These are phyloP conservation scores for Calonectria pseudoreteaudii DNA, from an alignment of 2,329 filamentous ascomycete genomes.

Conservation along the genomic window DNA sequence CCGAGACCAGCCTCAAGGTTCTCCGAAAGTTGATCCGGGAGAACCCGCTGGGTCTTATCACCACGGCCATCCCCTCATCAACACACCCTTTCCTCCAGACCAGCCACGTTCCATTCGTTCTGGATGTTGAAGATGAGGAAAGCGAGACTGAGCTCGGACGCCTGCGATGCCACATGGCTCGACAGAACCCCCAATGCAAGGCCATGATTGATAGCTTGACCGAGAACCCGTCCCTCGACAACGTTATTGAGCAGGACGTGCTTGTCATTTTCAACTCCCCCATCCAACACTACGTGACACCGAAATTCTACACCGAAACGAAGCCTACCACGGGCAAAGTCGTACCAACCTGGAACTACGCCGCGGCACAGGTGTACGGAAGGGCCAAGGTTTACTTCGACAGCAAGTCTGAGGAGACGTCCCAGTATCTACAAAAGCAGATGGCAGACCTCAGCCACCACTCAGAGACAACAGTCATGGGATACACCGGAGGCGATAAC, in stretches of 20 bases:
- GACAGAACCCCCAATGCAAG: constrained; percentile 73
- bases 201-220: constrained; percentile 63
- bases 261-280: constrained; percentile 71
- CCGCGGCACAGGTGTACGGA: constrained; percentile 74
- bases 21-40: constrained; percentile 68
- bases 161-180: constrained; percentile 72
- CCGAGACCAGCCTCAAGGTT: constrained; percentile 59
- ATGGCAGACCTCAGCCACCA: constrained; percentile 64
- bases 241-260: constrained; percentile 64
- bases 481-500: constrained; percentile 55
- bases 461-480: constrained; percentile 68
- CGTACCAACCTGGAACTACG: constrained; percentile 79
- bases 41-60: constrained; percentile 72
- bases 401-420: constrained; percentile 56
- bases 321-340: constrained; percentile 75
- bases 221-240: constrained; percentile 30
- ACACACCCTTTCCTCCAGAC: constrained; percentile 64
- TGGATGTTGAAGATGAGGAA: constrained; percentile 60
- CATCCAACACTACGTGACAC: constrained; percentile 73
- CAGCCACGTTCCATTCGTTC: constrained; percentile 70
- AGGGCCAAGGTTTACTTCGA: constrained; percentile 66
- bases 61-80: constrained; percentile 67
- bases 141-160: constrained; percentile 54
- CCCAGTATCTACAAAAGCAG: constrained; percentile 60
- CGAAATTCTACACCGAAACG: constrained; percentile 75